phyloP scores from a whole-genome alignment of 2,329 filamentous ascomycete genomes.

The Aureobasidium sp. region DNA sequence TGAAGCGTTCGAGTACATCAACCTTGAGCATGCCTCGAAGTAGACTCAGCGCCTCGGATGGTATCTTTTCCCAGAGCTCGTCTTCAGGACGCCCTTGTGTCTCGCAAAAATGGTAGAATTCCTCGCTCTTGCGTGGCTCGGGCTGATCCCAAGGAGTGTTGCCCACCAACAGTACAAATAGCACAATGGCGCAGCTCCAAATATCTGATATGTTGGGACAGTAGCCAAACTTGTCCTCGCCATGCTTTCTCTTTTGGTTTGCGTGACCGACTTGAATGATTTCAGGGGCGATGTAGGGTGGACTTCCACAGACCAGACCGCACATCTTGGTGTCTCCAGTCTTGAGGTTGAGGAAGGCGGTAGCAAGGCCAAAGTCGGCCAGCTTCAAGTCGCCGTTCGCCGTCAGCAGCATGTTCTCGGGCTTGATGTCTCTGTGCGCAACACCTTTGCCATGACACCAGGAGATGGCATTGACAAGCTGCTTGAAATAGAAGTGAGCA shows the following conservation, averaged over 20 bases:
- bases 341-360: slow-evolving; percentile 71
- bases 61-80: slow-evolving; percentile 75
- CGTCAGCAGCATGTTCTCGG: slow-evolving; percentile 90
- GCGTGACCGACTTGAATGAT: slow-evolving; percentile 53
- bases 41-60: slow-evolving; percentile 66
- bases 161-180: slow-evolving; percentile 89
- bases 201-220: slow-evolving; percentile 78
- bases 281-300: slow-evolving; percentile 95
- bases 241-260: slow-evolving; percentile 37
- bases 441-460: slow-evolving; percentile 97
- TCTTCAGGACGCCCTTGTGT: slow-evolving; percentile 73
- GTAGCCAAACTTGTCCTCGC: slow-evolving; percentile 52
- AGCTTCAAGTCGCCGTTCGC: slow-evolving; percentile 82
- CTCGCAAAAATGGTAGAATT: slow-evolving; percentile 80
- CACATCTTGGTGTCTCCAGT: slow-evolving; percentile 76
- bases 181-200: slow-evolving; percentile 96
- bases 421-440: slow-evolving; percentile 67
- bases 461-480: slow-evolving; percentile 80
- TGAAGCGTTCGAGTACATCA: slow-evolving; percentile 67
- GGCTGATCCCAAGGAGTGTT: slow-evolving; percentile 98
- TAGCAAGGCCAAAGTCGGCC: slow-evolving; percentile 93
- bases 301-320: slow-evolving; percentile 86
- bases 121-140: slow-evolving; percentile 67
- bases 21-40: slow-evolving; percentile 90
- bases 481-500: slow-evolving; percentile 91